phyloP scores from a whole-genome alignment of 331 rosid genomes.

The Malus hybrid region DNA sequence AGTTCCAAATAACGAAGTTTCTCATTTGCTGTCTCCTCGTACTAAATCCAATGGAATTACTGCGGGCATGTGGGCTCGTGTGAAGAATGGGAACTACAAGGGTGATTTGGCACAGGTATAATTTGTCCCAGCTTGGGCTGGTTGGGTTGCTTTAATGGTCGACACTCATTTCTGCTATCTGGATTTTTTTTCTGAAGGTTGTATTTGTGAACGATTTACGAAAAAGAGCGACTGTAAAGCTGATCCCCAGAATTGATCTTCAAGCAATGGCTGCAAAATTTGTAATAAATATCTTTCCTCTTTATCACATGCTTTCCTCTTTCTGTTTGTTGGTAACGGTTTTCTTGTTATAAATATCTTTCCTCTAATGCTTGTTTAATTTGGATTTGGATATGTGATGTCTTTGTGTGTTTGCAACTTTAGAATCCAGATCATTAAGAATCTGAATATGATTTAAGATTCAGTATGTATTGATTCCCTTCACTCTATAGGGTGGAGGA shows the following conservation, averaged over 20 bases:
- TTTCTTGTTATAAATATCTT: neutral
- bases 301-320: neutral
- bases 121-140: slow-evolving; percentile 2
- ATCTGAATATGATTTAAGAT: neutral
- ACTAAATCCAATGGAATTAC: slow-evolving; percentile 47
- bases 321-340: neutral
- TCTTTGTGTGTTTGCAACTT: neutral
- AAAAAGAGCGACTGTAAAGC: slow-evolving; percentile 72
- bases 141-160: neutral
- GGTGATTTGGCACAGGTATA: slow-evolving; percentile 91
- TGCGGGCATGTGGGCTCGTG: slow-evolving; percentile 77
- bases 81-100: slow-evolving; percentile 83
- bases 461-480: neutral
- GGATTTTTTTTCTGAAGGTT: slow-evolving; percentile 45
- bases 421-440: neutral
- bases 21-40: slow-evolving; percentile 50
- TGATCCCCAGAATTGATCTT: slow-evolving; percentile 84
- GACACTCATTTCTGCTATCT: slow-evolving; percentile 12
- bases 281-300: slow-evolving; percentile 37
- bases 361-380: neutral
- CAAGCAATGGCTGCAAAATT: slow-evolving; percentile 82
- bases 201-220: slow-evolving; percentile 49
- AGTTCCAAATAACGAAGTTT: slow-evolving; percentile 67
- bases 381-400: neutral
- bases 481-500: slow-evolving; percentile 71